A percentile compares a stretch with the other conserved stretches of the same genome.
Evolutionary conservation across 139 green algal species (phyloP).

Genomic region (Trebouxia sp.): DNA sequence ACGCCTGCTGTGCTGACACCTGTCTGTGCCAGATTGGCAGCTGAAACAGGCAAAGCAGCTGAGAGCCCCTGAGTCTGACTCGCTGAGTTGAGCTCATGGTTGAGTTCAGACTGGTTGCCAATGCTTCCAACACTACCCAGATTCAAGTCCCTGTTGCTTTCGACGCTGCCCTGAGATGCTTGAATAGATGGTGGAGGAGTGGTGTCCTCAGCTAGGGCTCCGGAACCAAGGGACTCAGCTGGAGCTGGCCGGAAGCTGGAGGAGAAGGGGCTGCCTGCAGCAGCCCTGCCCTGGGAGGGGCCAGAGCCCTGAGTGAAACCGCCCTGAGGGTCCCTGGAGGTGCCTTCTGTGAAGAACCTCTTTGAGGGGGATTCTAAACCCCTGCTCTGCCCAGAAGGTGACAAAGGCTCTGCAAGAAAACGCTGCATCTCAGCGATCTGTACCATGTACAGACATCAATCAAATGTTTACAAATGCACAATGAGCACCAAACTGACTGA

Average conservation of each 20-base stretch:
- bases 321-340: background rate
- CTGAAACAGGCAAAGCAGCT: background rate
- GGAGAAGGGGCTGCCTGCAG: background rate
- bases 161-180: constrained; percentile 1
- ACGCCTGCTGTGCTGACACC: background rate
- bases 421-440: too few relatives aligned
- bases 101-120: background rate
- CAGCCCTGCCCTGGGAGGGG: constrained; percentile 2
- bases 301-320: background rate
- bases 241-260: too few relatives aligned
- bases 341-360: background rate
- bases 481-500: too few relatives aligned
- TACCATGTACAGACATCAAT: too few relatives aligned
- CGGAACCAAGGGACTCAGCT: too few relatives aligned
- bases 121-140: background rate
- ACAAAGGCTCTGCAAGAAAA: background rate
- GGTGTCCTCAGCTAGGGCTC: background rate
- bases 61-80: background rate
- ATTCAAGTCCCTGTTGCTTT: background rate
- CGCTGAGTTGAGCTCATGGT: background rate
- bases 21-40: background rate
- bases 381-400: background rate
- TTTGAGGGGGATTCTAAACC: background rate
- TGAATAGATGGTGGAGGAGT: background rate
- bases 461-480: too few relatives aligned